These are phyloP conservation scores for Aphanomyces invadans DNA, from an alignment of 352 stramenopile species.

Conservation along the genomic window DNA sequence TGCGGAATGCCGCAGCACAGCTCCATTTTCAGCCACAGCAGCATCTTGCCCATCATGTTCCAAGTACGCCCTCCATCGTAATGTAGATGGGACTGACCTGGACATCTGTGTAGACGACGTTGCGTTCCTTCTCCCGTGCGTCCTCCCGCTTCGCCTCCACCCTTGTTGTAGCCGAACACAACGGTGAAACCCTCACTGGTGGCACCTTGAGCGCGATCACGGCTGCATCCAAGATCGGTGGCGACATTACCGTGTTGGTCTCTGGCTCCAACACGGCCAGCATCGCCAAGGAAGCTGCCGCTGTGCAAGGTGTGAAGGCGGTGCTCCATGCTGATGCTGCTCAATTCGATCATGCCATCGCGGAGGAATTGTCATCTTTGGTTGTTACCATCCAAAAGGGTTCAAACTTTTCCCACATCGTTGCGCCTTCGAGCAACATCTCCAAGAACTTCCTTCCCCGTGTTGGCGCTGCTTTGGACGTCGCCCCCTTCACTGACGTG, in stretches of 20 bases:
- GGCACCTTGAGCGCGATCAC: constrained; percentile 82
- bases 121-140: constrained; percentile 12
- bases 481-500: constrained; percentile 95
- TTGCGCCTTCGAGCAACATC: constrained; percentile 92
- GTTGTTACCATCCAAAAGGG: constrained; percentile 56
- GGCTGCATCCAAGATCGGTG: constrained; percentile 73
- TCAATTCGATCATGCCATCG: constrained; percentile 84
- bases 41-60: constrained; percentile 15
- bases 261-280: constrained; percentile 50
- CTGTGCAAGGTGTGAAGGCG: constrained; percentile 69
- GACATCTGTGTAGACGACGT: constrained; percentile 10
- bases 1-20: not conserved
- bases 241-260: constrained; percentile 73
- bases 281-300: constrained; percentile 55
- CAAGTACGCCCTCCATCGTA: not conserved
- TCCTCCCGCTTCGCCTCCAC: constrained; percentile 47
- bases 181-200: constrained; percentile 53
- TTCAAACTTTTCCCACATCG: constrained; percentile 84
- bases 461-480: constrained; percentile 90
- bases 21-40: constrained; percentile 14
- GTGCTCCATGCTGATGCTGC: constrained; percentile 79
- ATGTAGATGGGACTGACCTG: not conserved
- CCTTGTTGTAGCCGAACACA: constrained; percentile 85
- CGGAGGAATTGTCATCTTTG: constrained; percentile 80
- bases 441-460: constrained; percentile 96